Evolutionary conservation across 2,329 filamentous ascomycete species (phyloP), one percentile per base, ranked within the genome.

Genomic region (Neophaeococcomyces aloes): DNA sequence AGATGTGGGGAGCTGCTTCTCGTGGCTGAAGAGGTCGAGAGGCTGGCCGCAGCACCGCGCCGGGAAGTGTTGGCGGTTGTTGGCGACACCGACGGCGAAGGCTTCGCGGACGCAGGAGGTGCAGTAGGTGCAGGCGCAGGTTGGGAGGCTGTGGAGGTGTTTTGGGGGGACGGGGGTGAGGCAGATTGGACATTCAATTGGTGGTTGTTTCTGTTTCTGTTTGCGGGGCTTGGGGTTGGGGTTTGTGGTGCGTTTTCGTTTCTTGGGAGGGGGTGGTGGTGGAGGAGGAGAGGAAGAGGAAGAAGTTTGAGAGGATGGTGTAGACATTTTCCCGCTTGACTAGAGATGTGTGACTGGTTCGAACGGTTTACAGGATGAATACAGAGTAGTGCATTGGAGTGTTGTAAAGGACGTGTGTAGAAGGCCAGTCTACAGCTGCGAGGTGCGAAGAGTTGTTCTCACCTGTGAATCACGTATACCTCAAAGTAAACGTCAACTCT

Each of bases 91-190:
- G 2, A 38, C 47, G 21, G 25, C 27, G 38, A 53, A 51, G 8
- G 43, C 46, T 11, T 34, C 42, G 18, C 48, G 47, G 7, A 53
- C 46, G 34, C 50, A 53, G 4, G 40, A 29, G 8, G 30, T 41
- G 35, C 48, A 53, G 31, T 53, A 51, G 13, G 17, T 18, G 23
- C 48, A 51, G 11, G 25, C 19, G 44, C 50, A 51, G 30, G 31
- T 42, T n/a, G 17, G 7, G 18, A 41, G 38, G 27, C 6, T 19
- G n/a, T 8, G 19, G 14, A 41, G 29, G 3, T 33, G 38, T 23
- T 21, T n/a, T 7, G 38, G 38, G 2, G 8, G 7, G 18, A 13
- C 25, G 13, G 29, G 39, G 14, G 5, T 7, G 30, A 42, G 29
- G 39, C 39, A 35, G 30, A 42, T 27, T 3, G 39, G 39, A 30